Evolutionary conservation across 1,284 basidiomycete genomes (phyloP).

Genomic region (Ceratobasidium papillatum): DNA sequence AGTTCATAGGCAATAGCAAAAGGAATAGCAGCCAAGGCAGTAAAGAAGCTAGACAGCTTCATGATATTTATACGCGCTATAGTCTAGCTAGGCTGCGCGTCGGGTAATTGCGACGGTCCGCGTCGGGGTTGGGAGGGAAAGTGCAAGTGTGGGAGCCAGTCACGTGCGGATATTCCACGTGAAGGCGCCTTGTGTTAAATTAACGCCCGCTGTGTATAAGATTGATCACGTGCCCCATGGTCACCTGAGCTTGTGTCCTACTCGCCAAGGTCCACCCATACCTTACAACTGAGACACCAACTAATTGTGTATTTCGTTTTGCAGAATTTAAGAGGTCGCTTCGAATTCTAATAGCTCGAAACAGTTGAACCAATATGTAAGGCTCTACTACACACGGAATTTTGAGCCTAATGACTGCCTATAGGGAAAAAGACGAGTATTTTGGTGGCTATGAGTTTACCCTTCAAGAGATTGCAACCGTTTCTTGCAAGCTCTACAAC

Average conservation of each 20-base stretch:
- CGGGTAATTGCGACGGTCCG: slow-evolving; percentile 27
- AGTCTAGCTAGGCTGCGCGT: slow-evolving; percentile 22
- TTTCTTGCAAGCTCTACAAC: background rate
- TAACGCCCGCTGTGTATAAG: background rate
- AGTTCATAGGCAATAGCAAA: slow-evolving; percentile 40
- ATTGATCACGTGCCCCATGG: too few species aligned
- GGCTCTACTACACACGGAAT: too few species aligned
- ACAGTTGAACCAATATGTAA: too few species aligned
- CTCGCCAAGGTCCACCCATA: too few species aligned
- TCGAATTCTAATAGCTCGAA: too few species aligned
- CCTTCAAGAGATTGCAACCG: background rate
- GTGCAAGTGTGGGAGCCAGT: slow-evolving; percentile 11
- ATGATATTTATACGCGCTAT: slow-evolving; percentile 12
- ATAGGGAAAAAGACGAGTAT: background rate
- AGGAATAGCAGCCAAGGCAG: slow-evolving; percentile 10
- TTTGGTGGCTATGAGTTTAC: background rate
- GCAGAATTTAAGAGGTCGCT: too few species aligned
- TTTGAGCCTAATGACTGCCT: background rate
- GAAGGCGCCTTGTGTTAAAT: background rate
- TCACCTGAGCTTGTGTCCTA: too few species aligned
- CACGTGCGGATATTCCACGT: slow-evolving; percentile 14
- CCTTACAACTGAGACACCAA: too few species aligned
- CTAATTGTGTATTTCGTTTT: too few species aligned
- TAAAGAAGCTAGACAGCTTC: slow-evolving; percentile 31
- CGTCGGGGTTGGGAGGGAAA: slow-evolving; percentile 21